Evolutionary conservation across 1,284 basidiomycete species (phyloP).

Genomic region (Chiua sp.): DNA sequence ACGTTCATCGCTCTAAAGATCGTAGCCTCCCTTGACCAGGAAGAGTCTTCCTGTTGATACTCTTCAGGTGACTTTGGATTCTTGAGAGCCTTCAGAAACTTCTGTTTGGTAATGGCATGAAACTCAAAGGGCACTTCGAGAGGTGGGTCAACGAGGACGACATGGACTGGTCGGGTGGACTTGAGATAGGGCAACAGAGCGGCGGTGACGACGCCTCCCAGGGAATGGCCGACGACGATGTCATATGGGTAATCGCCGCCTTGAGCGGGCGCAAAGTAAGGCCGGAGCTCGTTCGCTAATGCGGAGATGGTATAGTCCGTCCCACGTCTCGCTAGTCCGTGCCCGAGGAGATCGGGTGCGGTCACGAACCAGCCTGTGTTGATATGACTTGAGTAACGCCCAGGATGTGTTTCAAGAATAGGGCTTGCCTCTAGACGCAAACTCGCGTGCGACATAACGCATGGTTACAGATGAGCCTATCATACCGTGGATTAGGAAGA

Average conservation of each 20-base stretch:
- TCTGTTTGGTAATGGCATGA: accelerated
- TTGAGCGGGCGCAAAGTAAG: constrained; percentile 4
- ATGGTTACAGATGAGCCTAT: constrained; percentile 5
- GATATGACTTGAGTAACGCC: neutral
- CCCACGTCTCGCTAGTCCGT: constrained; percentile 20
- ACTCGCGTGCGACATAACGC: constrained; percentile 10
- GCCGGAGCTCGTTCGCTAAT: constrained; percentile 15
- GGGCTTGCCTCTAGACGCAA: constrained; percentile 20
- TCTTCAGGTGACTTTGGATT: constrained; percentile 6
- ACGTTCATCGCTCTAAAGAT: neutral
- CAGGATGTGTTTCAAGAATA: neutral
- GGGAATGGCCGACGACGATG: constrained; percentile 25
- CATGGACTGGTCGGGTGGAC: constrained; percentile 3
- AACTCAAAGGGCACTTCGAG: constrained; percentile 4
- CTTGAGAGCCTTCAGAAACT: neutral
- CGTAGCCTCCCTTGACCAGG: constrained; percentile 6
- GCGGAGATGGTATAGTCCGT: constrained; percentile 20
- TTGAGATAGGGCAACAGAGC: constrained; percentile 11
- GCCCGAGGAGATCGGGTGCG: constrained; percentile 28
- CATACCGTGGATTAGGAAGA: constrained; percentile 24
- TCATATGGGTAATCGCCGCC: constrained; percentile 5
- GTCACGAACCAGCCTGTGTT: constrained; percentile 21
- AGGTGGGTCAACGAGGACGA: constrained; percentile 25
- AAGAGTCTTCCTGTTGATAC: neutral
- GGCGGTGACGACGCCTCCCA: constrained; percentile 19